Evolutionary conservation across 805 yeast genomes (phyloP), one percentile per base, ranked within the genome.

Genomic region (Candida maris): DNA sequence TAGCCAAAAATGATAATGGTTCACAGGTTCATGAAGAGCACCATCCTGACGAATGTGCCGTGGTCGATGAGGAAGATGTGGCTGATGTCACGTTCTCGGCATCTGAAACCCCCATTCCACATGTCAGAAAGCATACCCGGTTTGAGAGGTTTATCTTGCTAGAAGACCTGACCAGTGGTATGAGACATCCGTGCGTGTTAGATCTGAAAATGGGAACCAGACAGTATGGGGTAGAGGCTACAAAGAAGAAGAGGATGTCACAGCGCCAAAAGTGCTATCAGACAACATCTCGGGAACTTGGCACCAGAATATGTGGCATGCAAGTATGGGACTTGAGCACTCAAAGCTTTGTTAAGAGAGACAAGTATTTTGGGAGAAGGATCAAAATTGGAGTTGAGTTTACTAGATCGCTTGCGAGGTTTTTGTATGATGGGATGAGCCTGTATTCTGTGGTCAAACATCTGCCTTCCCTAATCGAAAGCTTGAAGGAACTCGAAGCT

Each of bases 161-260:
- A 33, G 98, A 94, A 56, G 99, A 93, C 63, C 64, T 93, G 32
- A 93, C 97, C 0, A 73, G 80, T 37, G 85, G 86, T 17, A 78
- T 91, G 79, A 67, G 62, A 20, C 75, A 74, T 45, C 97, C 98
- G 1, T 89, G 96, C 56, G 97, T 91, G 0, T 65, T 93, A 33
- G 99, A 93, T 62, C 68, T 93, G 50, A 93, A 93, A 57, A 93
- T 93, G 97, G 99, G 99, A 1, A 91, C 99, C 0, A 71, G 99
- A 40, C 99, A 93, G 61, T 93, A 93, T 53, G 98, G 99, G 7
- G 82, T 91, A n/a, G 95, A 88, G 45, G 97, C 97, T 0, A 70
- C 71, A 5, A 58, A 63, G 10, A 64, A 77, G 32, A 93, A 93
- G 61, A 82, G 79, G 53, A 56, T 64, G 32, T 85, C 96, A 1